Percentiles rank a stretch among this genome's conserved stretches.
Evolutionary conservation across 2,329 filamentous ascomycete species (phyloP).

Genomic region (Clarireedia homoeocarpa): DNA sequence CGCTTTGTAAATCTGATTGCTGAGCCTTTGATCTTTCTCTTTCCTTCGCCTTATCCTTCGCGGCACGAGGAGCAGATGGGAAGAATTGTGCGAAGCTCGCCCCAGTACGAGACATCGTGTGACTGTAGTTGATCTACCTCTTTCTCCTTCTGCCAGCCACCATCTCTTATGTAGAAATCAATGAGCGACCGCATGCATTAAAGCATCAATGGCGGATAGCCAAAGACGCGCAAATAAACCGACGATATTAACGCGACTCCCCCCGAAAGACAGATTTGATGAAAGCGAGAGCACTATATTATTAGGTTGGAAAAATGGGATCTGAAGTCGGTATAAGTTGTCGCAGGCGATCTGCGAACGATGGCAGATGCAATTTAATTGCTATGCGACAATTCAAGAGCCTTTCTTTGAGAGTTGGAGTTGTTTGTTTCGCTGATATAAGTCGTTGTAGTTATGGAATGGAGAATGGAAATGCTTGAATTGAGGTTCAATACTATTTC

Average conservation of each 20-base stretch:
- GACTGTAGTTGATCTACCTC: slow-evolving; percentile 28
- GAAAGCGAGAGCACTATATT: slow-evolving; percentile 6
- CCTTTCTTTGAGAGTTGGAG: slow-evolving; percentile 1
- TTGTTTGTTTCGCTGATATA: slow-evolving; percentile 6
- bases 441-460: slow-evolving; percentile 4
- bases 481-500: not conserved
- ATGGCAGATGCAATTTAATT: not conserved
- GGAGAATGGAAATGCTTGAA: slow-evolving; percentile 8
- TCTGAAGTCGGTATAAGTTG: not conserved
- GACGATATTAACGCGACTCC: slow-evolving; percentile 14
- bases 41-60: slow-evolving; percentile 50
- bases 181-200: slow-evolving; percentile 24
- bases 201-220: slow-evolving; percentile 13
- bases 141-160: slow-evolving; percentile 25
- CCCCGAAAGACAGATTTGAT: slow-evolving; percentile 5
- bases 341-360: slow-evolving; percentile 11
- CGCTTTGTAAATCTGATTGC: slow-evolving; percentile 24
- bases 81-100: slow-evolving; percentile 84
- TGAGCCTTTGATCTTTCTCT: slow-evolving; percentile 49
- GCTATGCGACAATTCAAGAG: slow-evolving; percentile 3
- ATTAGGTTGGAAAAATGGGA: slow-evolving; percentile 7
- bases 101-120: slow-evolving; percentile 70
- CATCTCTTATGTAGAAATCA: slow-evolving; percentile 24
- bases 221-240: slow-evolving; percentile 19
- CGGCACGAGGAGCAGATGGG: slow-evolving; percentile 57